These are phyloP conservation scores for Fusarium xyrophilum DNA, from an alignment of 2,329 filamentous ascomycete genomes.

Conservation along the genomic window DNA sequence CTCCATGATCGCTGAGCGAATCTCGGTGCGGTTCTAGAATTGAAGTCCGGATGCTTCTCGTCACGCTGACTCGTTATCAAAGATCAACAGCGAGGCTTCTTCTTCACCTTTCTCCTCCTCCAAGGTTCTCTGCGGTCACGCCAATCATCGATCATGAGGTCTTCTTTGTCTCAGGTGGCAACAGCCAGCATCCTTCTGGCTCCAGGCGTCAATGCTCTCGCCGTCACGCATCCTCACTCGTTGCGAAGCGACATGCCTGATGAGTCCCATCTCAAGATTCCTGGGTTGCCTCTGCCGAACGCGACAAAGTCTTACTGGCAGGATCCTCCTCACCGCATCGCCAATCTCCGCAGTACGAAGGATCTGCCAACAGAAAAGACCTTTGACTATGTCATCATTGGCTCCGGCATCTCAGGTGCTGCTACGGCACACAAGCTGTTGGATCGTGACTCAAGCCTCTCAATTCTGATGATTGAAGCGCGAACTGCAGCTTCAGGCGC, in stretches of 20 bases:
- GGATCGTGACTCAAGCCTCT: slow-evolving; percentile 8
- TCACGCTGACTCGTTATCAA: neutral
- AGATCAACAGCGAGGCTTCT: neutral
- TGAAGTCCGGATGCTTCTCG: neutral
- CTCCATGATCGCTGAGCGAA: neutral
- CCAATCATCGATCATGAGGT: slow-evolving; percentile 5
- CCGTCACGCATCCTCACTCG: neutral
- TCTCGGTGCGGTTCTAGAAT: neutral
- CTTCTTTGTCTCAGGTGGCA: neutral
- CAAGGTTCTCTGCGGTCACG: neutral
- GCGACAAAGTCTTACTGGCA: slow-evolving; percentile 27
- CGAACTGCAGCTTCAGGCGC: slow-evolving; percentile 20
- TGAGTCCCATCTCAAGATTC: slow-evolving; percentile 13
- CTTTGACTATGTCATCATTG: slow-evolving; percentile 29
- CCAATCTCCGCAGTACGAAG: slow-evolving; percentile 18
- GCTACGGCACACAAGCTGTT: slow-evolving; percentile 23
- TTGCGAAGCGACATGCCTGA: neutral
- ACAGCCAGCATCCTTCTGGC: slow-evolving; percentile 4
- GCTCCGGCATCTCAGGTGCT: slow-evolving; percentile 19
- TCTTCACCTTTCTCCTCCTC: rapidly evolving
- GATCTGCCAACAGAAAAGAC: slow-evolving; percentile 2
- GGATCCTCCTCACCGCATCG: slow-evolving; percentile 24
- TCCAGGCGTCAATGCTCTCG: slow-evolving; percentile 1
- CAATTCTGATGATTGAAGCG: slow-evolving; percentile 22
- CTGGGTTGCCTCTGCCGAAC: slow-evolving; percentile 17